Percentiles rank a stretch among this genome's conserved stretches.
Evolutionary conservation across 2,329 filamentous ascomycete species (phyloP).

Genomic region (Alternaria novae-zelandiae): DNA sequence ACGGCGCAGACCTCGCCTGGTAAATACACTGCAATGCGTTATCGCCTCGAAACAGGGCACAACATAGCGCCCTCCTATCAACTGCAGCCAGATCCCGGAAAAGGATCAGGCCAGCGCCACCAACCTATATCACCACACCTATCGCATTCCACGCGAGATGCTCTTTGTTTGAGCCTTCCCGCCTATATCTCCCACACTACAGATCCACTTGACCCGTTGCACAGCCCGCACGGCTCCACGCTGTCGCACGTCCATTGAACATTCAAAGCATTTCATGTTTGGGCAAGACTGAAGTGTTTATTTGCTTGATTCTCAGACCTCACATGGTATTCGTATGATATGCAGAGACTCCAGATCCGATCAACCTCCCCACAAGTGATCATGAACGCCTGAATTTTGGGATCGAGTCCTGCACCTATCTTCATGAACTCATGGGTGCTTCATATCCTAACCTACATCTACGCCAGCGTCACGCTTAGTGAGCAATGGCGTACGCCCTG

Average conservation of each 20-base stretch:
- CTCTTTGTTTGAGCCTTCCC: neutral
- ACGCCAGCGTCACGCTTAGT: constrained; percentile 47
- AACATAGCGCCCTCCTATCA: neutral
- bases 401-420: constrained; percentile 34
- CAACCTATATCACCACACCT: neutral
- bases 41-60: constrained; percentile 2
- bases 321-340: constrained; percentile 43
- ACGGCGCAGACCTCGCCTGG: neutral
- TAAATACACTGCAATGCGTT: constrained; percentile 1
- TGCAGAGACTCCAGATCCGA: constrained; percentile 39
- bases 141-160: neutral
- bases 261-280: neutral
- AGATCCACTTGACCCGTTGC: neutral
- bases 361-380: constrained; percentile 41
- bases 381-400: constrained; percentile 44
- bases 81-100: neutral
- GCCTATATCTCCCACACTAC: neutral
- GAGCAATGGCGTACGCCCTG: constrained; percentile 70
- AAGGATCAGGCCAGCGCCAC: constrained; percentile 5
- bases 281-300: constrained; percentile 22
- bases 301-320: constrained; percentile 22
- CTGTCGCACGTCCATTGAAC: neutral
- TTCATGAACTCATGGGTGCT: constrained; percentile 36
- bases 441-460: constrained; percentile 34
- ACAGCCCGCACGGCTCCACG: neutral